Base-by-base conservation (phyloP, 768 basidiomycete species). In the Filobasidium wieringae region DNA sequence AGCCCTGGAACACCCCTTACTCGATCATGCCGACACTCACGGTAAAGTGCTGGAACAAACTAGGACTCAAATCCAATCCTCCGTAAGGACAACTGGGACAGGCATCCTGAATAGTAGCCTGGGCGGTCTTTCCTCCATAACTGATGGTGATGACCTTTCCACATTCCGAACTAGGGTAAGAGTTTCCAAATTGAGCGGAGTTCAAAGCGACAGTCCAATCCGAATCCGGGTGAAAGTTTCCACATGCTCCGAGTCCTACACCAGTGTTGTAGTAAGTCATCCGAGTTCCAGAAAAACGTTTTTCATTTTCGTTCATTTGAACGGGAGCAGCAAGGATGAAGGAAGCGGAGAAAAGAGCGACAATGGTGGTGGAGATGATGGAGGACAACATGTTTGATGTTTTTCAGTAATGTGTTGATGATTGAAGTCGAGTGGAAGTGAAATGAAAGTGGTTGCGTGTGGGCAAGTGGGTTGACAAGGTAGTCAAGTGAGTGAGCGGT, bases 81-180 rank as follows among this genome's bases (percentile, higher is more conserved):
- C 78, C 79, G 32, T 69, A 78, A 26, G 81, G 80, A 68, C 87
- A 88, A 19, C 78, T 80, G 43, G 81, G 80, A 68, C 86, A 87
- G 80, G 85, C 61, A 70, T 88, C 86, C 74, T 78, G 77, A 65
- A 88, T 80, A 1, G 62, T 71, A 4, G 86, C 86, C 0, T 55
- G 55, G 11, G 81, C 75, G 1, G 80, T 79, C 68, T 81, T 82
- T 57, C 85, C 85, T 34, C 77, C 76, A 65, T 77, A 82, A 4
- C 76, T 74, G 72, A 89, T 82, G 9, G 78, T 79, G 63, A 89
- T 83, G 19, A 62, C 65, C 66, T 80, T 74, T 68, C 79, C 79
- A 72, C 87, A 89, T 36, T 81, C 52, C 22, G 81, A 80, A 1
- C 84, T 81, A 5, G 86, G 84, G 70, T 81, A 85, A 6, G 79